A percentile compares a stretch with the other conserved stretches of the same genome.
phyloP scores from a whole-genome alignment of 139 green algal species.

The Chlamydomonas schloesseri region DNA sequence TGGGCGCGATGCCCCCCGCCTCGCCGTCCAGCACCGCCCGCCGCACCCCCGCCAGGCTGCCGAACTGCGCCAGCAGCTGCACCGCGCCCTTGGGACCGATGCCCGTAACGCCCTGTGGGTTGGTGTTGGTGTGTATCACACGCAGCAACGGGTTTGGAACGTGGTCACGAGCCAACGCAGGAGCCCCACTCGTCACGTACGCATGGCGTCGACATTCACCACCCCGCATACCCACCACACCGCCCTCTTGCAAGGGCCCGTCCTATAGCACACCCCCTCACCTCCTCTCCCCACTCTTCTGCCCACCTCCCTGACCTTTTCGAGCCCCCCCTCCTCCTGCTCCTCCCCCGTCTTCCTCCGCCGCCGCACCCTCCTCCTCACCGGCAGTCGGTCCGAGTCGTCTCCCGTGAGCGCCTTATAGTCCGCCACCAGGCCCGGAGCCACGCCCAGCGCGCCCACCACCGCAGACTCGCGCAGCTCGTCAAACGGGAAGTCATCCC shows the following conservation, averaged over 20 bases:
- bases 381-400: conserved; percentile 26
- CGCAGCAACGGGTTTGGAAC: too few relatives aligned
- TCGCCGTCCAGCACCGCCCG: background rate
- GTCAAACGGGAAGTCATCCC: background rate
- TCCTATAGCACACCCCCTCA: too few relatives aligned
- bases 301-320: too few relatives aligned
- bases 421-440: background rate
- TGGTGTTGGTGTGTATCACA: too few relatives aligned
- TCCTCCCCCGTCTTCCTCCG: background rate
- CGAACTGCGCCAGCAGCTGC: conserved; percentile 27
- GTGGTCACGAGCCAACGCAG: too few relatives aligned
- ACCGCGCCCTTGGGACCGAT: conserved; percentile 24
- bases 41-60: conserved; percentile 9
- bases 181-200: too few relatives aligned
- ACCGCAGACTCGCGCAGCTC: conserved; percentile 1
- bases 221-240: too few relatives aligned
- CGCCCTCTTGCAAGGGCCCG: too few relatives aligned
- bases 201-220: too few relatives aligned
- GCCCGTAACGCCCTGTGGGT: conserved; percentile 7
- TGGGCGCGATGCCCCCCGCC: background rate
- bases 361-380: background rate
- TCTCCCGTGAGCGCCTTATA: conserved; percentile 23
- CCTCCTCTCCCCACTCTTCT: too few relatives aligned
- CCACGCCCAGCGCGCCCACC: conserved; percentile 19
- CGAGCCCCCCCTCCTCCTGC: background rate